Conservation (phyloP, 768 basidiomycete genomes). For the Cyclocybe aegerita region DNA sequence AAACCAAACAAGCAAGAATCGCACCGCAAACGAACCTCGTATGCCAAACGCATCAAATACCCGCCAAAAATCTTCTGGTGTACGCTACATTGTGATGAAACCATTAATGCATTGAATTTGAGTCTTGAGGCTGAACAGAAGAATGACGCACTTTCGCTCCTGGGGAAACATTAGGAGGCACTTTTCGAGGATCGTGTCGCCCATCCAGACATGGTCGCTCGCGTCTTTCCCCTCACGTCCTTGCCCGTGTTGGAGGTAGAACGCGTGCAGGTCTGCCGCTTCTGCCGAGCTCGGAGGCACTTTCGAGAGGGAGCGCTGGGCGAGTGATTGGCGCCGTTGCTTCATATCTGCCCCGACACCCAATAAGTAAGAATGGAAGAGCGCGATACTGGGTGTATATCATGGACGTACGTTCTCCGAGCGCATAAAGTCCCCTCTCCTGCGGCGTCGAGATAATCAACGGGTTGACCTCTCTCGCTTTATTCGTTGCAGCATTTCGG, state of each 20-base stretch:
- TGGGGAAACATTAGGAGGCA: constrained; percentile 83
- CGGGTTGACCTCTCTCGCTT: constrained; percentile 62
- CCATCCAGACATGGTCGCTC: constrained; percentile 66
- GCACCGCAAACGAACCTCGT: constrained; percentile 47
- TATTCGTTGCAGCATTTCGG: constrained; percentile 65
- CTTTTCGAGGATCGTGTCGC: constrained; percentile 67
- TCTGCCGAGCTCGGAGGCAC: constrained; percentile 76
- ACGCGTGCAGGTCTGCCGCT: constrained; percentile 64
- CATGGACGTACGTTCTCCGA: constrained; percentile 61
- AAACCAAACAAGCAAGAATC: not conserved
- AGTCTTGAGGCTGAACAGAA: not conserved
- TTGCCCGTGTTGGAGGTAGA: constrained; percentile 61
- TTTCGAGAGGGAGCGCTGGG: constrained; percentile 60
- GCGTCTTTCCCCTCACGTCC: constrained; percentile 12
- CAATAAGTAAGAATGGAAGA: not conserved
- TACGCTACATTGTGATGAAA: constrained; percentile 40
- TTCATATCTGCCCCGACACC: constrained; percentile 50
- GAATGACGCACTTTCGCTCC: constrained; percentile 65
- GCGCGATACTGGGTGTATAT: not conserved
- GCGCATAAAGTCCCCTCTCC: constrained; percentile 58
- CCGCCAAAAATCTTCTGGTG: constrained; percentile 87
- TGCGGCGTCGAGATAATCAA: constrained; percentile 59
- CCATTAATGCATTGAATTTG: not conserved
- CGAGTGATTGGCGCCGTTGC: constrained; percentile 49
- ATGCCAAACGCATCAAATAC: constrained; percentile 63